phyloP scores from a whole-genome alignment of 495 filamentous ascomycete species.

The Penicillium atrosanguineum region DNA sequence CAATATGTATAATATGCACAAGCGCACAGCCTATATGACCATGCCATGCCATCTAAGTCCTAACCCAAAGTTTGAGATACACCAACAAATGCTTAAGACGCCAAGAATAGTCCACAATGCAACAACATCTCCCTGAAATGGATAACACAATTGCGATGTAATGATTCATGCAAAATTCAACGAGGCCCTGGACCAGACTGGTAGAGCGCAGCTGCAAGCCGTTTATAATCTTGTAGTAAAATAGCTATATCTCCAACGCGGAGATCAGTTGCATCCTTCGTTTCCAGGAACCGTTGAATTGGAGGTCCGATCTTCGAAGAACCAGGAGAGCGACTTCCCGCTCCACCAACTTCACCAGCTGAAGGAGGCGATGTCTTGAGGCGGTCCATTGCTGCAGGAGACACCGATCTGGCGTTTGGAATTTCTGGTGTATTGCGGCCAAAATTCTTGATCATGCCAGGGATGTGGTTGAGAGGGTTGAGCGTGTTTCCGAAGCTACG shows the following conservation, averaged over 20 bases:
- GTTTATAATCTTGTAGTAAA: constrained; percentile 82
- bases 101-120: constrained; percentile 13
- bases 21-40: constrained; percentile 5
- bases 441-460: constrained; percentile 73
- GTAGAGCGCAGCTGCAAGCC: constrained; percentile 55
- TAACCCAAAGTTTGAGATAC: constrained; percentile 1
- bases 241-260: constrained; percentile 78
- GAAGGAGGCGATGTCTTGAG: constrained; percentile 27
- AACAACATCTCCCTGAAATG: not conserved
- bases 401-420: constrained; percentile 19
- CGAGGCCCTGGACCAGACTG: constrained; percentile 36
- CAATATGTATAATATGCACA: constrained; percentile 19
- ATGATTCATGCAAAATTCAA: not conserved
- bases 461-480: constrained; percentile 79
- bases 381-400: constrained; percentile 31
- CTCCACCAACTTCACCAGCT: constrained; percentile 16
- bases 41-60: constrained; percentile 9
- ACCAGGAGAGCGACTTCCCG: constrained; percentile 17
- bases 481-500: constrained; percentile 78
- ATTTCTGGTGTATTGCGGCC: constrained; percentile 55
- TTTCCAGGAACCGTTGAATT: constrained; percentile 76
- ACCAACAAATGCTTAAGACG: constrained; percentile 11
- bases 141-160: not conserved
- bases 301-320: constrained; percentile 62
- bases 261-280: constrained; percentile 73